A percentile compares a stretch with the other conserved stretches of the same genome.
Evolutionary conservation across 2,329 filamentous ascomycete species (phyloP).

Genomic region (Colletotrichum liriopes): DNA sequence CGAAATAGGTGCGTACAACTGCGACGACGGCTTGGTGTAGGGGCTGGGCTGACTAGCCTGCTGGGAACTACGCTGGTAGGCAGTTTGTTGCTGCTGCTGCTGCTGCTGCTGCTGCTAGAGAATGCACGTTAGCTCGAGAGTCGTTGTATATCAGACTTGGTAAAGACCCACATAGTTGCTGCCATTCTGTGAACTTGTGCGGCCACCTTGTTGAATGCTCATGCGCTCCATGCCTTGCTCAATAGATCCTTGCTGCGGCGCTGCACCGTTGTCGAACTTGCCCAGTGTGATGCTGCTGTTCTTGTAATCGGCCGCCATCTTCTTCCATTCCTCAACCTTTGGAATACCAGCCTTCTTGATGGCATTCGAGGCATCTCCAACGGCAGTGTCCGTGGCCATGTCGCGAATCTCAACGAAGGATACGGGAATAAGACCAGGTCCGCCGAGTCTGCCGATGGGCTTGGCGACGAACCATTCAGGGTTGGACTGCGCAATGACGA

Average conservation of each 20-base stretch:
- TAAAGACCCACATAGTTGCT: constrained; percentile 62
- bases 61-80: constrained; percentile 49
- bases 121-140: not conserved
- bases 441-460: constrained; percentile 96
- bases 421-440: constrained; percentile 94
- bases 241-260: constrained; percentile 63
- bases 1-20: constrained; percentile 81
- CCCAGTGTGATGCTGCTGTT: constrained; percentile 98
- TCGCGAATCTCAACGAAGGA: constrained; percentile 97
- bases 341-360: constrained; percentile 92
- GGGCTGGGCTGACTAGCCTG: constrained; percentile 57
- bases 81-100: constrained; percentile 37
- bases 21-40: constrained; percentile 61
- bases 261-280: constrained; percentile 79
- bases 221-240: constrained; percentile 83
- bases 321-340: constrained; percentile 98
- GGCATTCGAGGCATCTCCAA: constrained; percentile 86
- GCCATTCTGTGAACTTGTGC: constrained; percentile 65
- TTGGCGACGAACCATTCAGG: constrained; percentile 99
- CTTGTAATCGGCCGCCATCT: constrained; percentile 99
- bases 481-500: constrained; percentile 98
- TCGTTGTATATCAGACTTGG: not conserved
- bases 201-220: constrained; percentile 76
- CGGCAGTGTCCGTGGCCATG: constrained; percentile 88
- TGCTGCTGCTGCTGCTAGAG: not conserved